A percentile compares a stretch with the other conserved stretches of the same genome.
phyloP scores from a whole-genome alignment of 768 basidiomycete genomes.

The Leccinum sublutescens region DNA sequence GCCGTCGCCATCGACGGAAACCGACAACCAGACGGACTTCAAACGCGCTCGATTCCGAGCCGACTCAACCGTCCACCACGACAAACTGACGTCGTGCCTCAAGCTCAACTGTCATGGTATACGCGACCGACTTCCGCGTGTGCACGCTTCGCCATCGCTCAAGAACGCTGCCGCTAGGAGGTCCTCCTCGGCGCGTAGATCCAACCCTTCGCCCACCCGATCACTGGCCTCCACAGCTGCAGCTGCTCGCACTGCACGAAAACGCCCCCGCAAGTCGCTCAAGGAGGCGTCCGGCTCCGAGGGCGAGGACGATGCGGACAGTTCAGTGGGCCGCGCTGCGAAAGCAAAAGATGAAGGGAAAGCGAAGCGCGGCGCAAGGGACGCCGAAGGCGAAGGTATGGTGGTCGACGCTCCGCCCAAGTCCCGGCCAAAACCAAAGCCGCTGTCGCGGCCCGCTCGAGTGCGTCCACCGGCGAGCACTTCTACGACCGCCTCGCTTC shows the following conservation, averaged over 20 bases:
- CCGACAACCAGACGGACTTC: constrained; percentile 51
- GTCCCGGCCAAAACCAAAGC: constrained; percentile 6
- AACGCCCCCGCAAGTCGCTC: constrained; percentile 25
- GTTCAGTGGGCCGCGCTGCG: constrained; percentile 1
- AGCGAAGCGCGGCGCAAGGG: background rate
- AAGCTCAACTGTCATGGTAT: constrained; percentile 52
- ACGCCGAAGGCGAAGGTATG: constrained; percentile 8
- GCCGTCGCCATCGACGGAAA: background rate
- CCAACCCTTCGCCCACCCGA: constrained; percentile 24
- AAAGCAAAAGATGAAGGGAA: constrained; percentile 14
- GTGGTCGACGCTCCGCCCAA: constrained; percentile 10
- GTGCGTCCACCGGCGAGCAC: constrained; percentile 6
- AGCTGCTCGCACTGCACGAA: constrained; percentile 18
- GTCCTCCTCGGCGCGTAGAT: constrained; percentile 23
- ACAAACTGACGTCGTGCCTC: constrained; percentile 66
- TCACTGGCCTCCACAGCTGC: constrained; percentile 12
- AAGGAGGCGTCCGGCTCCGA: constrained; percentile 21
- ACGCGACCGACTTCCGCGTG: constrained; percentile 18
- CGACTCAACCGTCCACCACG: constrained; percentile 63
- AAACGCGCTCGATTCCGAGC: constrained; percentile 79
- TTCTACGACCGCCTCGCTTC: background rate
- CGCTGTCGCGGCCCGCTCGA: constrained; percentile 16
- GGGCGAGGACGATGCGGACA: constrained; percentile 12
- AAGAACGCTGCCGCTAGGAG: background rate
- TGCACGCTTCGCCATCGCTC: constrained; percentile 3